Evolutionary conservation across 1,284 basidiomycete species (phyloP), one percentile per base, ranked within the genome.

Genomic region (Neotropicomus parvogracilis): DNA sequence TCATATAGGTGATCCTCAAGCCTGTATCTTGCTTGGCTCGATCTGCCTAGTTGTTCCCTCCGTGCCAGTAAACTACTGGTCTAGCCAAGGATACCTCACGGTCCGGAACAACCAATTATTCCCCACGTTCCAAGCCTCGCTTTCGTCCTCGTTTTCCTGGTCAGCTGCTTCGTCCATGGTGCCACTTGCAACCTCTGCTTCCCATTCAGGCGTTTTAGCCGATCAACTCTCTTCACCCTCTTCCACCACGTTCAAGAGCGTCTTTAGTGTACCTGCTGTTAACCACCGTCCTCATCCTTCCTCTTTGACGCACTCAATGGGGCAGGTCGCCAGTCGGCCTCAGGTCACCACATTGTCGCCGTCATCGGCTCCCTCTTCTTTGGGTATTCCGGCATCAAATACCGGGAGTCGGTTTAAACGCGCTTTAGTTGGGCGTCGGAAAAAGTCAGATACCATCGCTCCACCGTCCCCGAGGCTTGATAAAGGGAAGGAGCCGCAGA

Each of bases 341-440:
- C 59, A 68, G 59, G 66, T 69, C 39, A 26, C 50, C 40, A 28
- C 55, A 17, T 24, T 54, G 36, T 62, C 65, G 17, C 60, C 66
- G 12, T 59, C 67, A 46, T 68, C 65, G 2, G 53, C 59, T 21
- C 59, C 65, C 17, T 55, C 63, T 29, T 48, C 63, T 36, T 50
- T 60, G 33, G 56, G 54, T 21, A 16, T 40, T 48, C 46, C 65
- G 6, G 29, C 48, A 19, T 49, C 59, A 13, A 54, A 70, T 35
- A 68, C 75, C 26, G 77, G 80, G 26, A 69, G 68, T 56, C 79
- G 76, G 59, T 67, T 88, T 50, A 82, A 79, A 57, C 82, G 83
- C 48, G 83, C 78, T 16, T 81, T 85, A 58, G 78, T 67, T 35
- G 73, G 68, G 9, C 75, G 83, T 40, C 73, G 80, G 58, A 87